Conservation (phyloP, 2,329 filamentous ascomycete species). For the Diaporthe ilicicola region DNA sequence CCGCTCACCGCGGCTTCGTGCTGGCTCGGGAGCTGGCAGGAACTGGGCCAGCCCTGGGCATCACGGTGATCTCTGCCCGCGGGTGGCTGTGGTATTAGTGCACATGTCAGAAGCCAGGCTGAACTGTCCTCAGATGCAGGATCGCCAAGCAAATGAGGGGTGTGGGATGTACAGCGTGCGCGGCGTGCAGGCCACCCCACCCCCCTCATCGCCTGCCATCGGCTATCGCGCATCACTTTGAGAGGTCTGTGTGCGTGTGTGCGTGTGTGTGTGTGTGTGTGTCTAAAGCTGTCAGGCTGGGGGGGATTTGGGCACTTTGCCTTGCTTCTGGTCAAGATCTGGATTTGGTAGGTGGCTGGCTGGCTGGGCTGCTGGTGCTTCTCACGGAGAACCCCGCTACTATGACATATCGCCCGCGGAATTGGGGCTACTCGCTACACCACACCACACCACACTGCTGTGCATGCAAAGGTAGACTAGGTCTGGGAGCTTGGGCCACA, state of each 20-base stretch:
- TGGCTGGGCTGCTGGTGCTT: neutral
- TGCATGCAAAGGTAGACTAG: neutral
- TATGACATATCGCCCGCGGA: neutral
- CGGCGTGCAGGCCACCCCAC: neutral
- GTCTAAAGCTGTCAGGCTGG: neutral
- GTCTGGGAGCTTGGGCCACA: slow-evolving; percentile 17
- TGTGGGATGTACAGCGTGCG: neutral
- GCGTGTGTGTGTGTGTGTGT: no score
- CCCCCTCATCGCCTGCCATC: slow-evolving; percentile 12
- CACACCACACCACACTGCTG: no score
- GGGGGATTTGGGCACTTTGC: no score
- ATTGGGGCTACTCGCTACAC: neutral
- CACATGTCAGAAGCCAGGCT: neutral
- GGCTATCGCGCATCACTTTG: slow-evolving; percentile 28
- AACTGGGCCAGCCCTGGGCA: neutral
- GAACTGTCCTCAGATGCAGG: neutral
- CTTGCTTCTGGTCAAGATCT: slow-evolving; percentile 3
- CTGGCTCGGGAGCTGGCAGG: neutral
- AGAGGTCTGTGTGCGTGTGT: neutral
- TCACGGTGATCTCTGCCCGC: neutral
- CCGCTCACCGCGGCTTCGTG: slow-evolving; percentile 10
- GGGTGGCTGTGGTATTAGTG: neutral
- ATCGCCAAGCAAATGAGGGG: neutral
- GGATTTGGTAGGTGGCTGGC: slow-evolving; percentile 13
- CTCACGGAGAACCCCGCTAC: slow-evolving; percentile 17